Evolutionary conservation across 2,329 filamentous ascomycete genomes (phyloP).

Genomic region (Penicillium sp.): DNA sequence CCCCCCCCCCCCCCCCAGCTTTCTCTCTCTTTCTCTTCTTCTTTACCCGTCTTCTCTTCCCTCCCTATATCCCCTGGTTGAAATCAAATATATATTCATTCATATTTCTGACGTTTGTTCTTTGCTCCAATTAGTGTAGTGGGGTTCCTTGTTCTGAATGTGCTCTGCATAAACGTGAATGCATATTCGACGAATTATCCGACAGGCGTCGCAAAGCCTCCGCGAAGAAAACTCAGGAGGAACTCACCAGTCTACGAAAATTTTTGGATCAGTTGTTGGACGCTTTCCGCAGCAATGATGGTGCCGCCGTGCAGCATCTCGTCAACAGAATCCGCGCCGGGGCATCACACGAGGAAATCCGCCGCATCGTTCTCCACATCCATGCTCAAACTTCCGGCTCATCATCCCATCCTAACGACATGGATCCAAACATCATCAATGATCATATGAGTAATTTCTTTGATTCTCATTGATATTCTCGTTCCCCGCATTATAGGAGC

Average conservation of each 20-base stretch:
- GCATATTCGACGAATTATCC: constrained; percentile 34
- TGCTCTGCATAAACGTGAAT: constrained; percentile 31
- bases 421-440: constrained; percentile 9
- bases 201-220: constrained; percentile 40
- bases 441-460: constrained; percentile 7
- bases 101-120: constrained; percentile 10
- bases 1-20: not conserved
- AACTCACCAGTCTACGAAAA: constrained; percentile 27
- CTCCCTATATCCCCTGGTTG: not conserved
- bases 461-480: constrained; percentile 3
- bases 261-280: constrained; percentile 31
- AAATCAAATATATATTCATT: not conserved
- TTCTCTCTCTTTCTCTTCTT: not conserved
- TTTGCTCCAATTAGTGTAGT: constrained; percentile 28
- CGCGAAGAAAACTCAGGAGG: constrained; percentile 30
- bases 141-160: constrained; percentile 38
- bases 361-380: not conserved
- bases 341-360: constrained; percentile 11
- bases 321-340: constrained; percentile 30
- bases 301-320: constrained; percentile 21
- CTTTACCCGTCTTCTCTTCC: not conserved
- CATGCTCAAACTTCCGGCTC: not conserved
- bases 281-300: constrained; percentile 25
- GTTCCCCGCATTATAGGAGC: not conserved
- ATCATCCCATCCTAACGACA: not conserved